phyloP scores from a whole-genome alignment of 257 asterid species.

The Asclepias syriaca region DNA sequence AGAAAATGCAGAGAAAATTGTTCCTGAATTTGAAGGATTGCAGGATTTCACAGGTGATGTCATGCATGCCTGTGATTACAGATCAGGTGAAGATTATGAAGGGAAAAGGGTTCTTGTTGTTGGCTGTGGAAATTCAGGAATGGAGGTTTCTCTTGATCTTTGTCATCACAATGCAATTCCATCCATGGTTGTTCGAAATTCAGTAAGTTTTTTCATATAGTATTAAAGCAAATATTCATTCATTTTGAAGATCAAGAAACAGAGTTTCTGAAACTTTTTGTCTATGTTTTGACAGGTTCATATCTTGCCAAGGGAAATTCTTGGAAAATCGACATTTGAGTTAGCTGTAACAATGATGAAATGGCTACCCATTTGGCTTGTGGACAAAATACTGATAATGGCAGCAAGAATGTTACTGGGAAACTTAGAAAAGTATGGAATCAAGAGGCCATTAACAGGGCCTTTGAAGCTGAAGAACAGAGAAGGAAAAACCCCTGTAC shows the following conservation, averaged over 20 bases:
- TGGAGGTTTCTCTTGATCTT: constrained; percentile 93
- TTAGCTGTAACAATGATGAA: constrained; percentile 51
- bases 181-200: constrained; percentile 72
- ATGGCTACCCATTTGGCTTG: constrained; percentile 71
- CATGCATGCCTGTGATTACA: constrained; percentile 81
- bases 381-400: constrained; percentile 50
- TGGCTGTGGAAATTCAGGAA: constrained; percentile 94
- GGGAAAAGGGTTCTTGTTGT: constrained; percentile 71
- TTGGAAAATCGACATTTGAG: constrained; percentile 71
- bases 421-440: constrained; percentile 54
- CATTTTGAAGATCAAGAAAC: too few relatives aligned
- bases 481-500: constrained; percentile 82
- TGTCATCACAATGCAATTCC: constrained; percentile 63
- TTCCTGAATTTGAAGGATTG: constrained; percentile 65
- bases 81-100: constrained; percentile 52
- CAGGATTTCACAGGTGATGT: constrained; percentile 48
- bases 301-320: constrained; percentile 77
- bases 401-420: constrained; percentile 68
- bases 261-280: background rate
- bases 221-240: too few relatives aligned
- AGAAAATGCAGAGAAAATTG: constrained; percentile 76
- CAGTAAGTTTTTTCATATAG: constrained; percentile 38
- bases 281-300: constrained; percentile 49
- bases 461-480: constrained; percentile 74
- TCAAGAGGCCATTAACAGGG: constrained; percentile 64